These are phyloP conservation scores for Breviolum minutum DNA, from an alignment of 73 alveolate species.

Conservation along the genomic window DNA sequence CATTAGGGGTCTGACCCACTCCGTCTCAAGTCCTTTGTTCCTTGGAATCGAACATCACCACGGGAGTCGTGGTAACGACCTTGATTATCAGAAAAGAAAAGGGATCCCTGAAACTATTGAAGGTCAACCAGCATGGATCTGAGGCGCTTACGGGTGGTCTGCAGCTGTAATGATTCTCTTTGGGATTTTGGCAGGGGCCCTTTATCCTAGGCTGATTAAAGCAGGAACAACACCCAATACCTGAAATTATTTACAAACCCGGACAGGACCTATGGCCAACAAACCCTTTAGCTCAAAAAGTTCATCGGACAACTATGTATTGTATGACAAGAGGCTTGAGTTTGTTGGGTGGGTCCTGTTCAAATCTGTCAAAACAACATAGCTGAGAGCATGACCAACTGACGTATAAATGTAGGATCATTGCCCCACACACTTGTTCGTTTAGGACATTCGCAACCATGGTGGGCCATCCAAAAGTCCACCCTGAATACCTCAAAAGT, in stretches of 20 bases:
- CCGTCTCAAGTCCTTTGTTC: background rate
- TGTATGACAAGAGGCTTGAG: background rate
- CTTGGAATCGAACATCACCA: background rate
- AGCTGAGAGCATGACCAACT: background rate
- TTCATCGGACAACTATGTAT: background rate
- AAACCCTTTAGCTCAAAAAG: background rate
- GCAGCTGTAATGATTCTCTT: background rate
- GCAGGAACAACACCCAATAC: too few relatives aligned
- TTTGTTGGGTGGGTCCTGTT: background rate
- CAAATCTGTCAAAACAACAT: too few relatives aligned
- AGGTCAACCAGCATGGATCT: background rate
- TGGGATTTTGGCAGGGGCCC: background rate
- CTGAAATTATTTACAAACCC: background rate
- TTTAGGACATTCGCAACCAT: background rate
- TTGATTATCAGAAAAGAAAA: background rate
- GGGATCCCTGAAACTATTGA: background rate
- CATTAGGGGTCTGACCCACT: conserved; percentile 1
- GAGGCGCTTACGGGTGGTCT: background rate
- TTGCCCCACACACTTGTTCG: background rate
- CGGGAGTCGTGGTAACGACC: background rate
- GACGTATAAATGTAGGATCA: background rate
- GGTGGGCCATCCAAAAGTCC: conserved; percentile 4
- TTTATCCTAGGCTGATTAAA: too few relatives aligned
- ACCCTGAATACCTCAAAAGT: background rate
- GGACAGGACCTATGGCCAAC: too few relatives aligned